phyloP scores from a whole-genome alignment of 2,329 filamentous ascomycete species.

The Fusarium pininemorale region DNA sequence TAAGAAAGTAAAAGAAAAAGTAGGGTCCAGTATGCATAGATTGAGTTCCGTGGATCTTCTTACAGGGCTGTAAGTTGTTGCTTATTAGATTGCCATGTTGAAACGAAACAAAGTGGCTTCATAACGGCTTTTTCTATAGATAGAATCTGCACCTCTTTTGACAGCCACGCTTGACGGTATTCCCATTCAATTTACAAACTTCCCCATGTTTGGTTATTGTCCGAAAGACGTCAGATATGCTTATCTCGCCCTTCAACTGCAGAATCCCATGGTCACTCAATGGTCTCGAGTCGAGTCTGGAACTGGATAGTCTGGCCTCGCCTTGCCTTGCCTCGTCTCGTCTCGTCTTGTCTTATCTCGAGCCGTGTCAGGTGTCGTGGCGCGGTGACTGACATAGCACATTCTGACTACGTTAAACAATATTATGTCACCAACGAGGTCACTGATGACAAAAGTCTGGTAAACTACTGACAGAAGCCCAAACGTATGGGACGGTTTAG shows the following conservation, averaged over 20 bases:
- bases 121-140: background rate
- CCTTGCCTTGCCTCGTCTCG: too few relatives aligned
- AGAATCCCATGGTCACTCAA: background rate
- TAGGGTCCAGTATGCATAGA: background rate
- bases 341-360: background rate
- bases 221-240: background rate
- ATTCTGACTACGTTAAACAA: background rate
- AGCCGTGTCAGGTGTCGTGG: background rate
- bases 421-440: background rate
- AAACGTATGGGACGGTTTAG: background rate
- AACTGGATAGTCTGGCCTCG: background rate
- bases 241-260: background rate
- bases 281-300: background rate
- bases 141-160: background rate
- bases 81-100: background rate
- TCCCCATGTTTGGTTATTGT: background rate
- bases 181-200: background rate
- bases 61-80: background rate
- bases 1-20: background rate
- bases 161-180: background rate
- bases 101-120: background rate
- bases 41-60: background rate
- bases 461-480: background rate
- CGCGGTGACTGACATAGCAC: background rate
- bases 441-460: background rate